Base-by-base conservation (phyloP, 345 rosid genomes). In the Cardiospermum halicacabum region DNA sequence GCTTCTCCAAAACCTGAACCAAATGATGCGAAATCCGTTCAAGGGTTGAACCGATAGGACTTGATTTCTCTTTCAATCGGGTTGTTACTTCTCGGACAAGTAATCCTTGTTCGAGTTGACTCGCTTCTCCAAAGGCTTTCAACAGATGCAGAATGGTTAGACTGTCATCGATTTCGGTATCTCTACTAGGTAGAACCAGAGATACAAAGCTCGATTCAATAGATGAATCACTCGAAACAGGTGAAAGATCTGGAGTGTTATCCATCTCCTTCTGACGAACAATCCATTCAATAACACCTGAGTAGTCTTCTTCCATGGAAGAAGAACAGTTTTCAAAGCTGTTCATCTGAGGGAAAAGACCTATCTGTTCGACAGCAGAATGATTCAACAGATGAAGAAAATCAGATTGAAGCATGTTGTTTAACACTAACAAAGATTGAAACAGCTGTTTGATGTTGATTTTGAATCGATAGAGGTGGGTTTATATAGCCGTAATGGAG, bases 71-170 rank as follows among this genome's bases (percentile, higher is more conserved):
- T 32, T 36, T 67, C 45, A 77, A 49, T 2, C 36, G 25, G 51
- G 42, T 26, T 21, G 37, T 18, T 34, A 72, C 69, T 60, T 64
- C 74, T 43, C 45, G 71, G 26, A 63, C 62, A 0, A 82, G 57
- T 61, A 69, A 78, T 22, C 37, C 48, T 40, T 58, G 79, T 32
- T 69, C 55, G 36, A n/a, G 72, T 65, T 74, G 80, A 10, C 22
- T 72, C 49, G 82, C 85, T 60, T 81, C 85, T 67, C 79, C 79
- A 48, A 67, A 81, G 28, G 84, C 81, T 72, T 73, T 62, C 53
- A 79, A 69, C 51, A 79, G 68, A 64, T 75, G 77, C 16, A 65
- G 26, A 24, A 75, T 67, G 62, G 67, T 69, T 67, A 70, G 25
- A 5, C 69, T 68, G 7, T 32, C 56, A 66, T 78, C 77, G n/a